Evolutionary conservation across 495 filamentous ascomycete genomes (phyloP), one percentile per base, ranked within the genome.

Genomic region (Cudoniella acicularis): DNA sequence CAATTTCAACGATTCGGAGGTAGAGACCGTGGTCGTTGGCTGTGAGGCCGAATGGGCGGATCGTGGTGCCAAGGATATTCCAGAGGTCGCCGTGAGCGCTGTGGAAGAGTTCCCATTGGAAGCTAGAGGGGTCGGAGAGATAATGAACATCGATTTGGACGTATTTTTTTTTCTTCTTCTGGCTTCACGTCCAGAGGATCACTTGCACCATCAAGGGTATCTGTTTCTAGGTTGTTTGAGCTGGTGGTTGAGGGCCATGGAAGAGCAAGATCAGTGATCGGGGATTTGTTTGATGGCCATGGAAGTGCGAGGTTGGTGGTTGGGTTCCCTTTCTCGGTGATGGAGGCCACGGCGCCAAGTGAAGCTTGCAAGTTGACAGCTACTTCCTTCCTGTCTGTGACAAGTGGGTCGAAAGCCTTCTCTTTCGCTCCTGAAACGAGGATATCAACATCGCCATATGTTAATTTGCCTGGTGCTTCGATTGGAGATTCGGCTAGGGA

Each of bases 71-170:
- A 0, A 91, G 63, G 0, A 91, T 72, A 46, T 83, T 85, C 80
- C 81, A 84, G 0, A 90, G 62, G 54, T 89, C 88, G 27, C 86
- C 82, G 50, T 89, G 84, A 1, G 79, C 77, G 10, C 81, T 69
- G 62, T 81, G 82, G 67, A 88, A 87, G 23, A 79, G 65, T 54
- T 75, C 69, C 87, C 88, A 90, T 11, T 71, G 10, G 84, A 73
- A 1, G 72, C 65, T 11, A 72, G 64, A 0, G 72, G 54, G 1
- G 67, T 60, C 0, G 61, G 60, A 60, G 77, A 87, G 48, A 80
- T 64, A 24, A 13, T 79, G 77, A 1, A 90, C 65, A 66, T 92
- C 87, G 6, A 92, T 72, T 54, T 92, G 88, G 1, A 86, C 76
- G 62, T 76, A 81, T 2, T 64, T 62, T 3, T 68, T 60, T 21